A percentile compares a stretch with the other conserved stretches of the same genome.
Evolutionary conservation across 2,329 filamentous ascomycete genomes (phyloP).

Genomic region (Aspergillus ibericus): DNA sequence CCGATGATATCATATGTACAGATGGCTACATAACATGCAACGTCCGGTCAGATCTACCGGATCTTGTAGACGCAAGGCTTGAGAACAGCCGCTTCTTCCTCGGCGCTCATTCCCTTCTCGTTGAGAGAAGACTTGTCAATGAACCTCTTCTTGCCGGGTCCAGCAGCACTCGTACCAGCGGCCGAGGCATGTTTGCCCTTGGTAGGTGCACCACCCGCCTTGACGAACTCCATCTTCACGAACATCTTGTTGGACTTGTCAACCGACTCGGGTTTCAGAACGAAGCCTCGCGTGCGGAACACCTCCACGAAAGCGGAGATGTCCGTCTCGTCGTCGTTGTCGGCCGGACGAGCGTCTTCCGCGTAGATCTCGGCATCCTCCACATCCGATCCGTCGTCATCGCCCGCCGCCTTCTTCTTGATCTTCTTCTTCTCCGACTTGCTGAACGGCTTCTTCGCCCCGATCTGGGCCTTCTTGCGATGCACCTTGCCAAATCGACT

Average conservation of each 20-base stretch:
- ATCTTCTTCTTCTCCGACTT: constrained; percentile 46
- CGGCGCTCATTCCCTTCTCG: constrained; percentile 56
- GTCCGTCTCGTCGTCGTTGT: constrained; percentile 73
- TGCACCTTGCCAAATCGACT: constrained; percentile 72
- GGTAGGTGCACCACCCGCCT: constrained; percentile 66
- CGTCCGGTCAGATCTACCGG: constrained; percentile 52
- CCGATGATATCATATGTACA: constrained; percentile 8
- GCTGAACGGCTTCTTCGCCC: constrained; percentile 39
- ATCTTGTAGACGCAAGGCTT: constrained; percentile 98
- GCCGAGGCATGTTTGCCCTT: constrained; percentile 67
- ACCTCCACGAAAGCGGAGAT: constrained; percentile 85
- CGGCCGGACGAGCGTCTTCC: constrained; percentile 51
- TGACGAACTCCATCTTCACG: constrained; percentile 93
- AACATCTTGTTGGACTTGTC: constrained; percentile 97
- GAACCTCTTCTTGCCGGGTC: constrained; percentile 52
- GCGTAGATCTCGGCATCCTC: constrained; percentile 57
- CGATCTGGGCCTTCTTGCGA: constrained; percentile 44
- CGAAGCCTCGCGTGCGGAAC: constrained; percentile 75
- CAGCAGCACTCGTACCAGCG: constrained; percentile 32
- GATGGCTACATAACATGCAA: neutral
- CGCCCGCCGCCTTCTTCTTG: constrained; percentile 50
- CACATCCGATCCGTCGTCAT: constrained; percentile 41
- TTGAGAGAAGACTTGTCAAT: constrained; percentile 57
- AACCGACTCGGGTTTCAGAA: constrained; percentile 71
- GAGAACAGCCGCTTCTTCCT: constrained; percentile 68